phyloP scores from a whole-genome alignment of 371 early-diverging fungal genomes.

The Rhizomucor miehei region DNA sequence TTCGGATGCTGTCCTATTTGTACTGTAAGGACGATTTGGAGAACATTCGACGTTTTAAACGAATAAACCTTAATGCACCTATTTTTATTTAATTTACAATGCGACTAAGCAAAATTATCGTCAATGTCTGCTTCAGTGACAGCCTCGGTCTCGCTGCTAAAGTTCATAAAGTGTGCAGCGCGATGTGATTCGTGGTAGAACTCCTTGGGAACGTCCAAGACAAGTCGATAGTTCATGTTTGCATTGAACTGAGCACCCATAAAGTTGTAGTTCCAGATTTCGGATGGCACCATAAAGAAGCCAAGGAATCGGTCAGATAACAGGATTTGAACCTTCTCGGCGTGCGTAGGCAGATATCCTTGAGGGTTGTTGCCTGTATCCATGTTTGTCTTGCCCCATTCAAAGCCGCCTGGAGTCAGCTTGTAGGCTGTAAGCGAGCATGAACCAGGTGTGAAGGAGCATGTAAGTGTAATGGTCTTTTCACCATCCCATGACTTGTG shows the following conservation, averaged over 20 bases:
- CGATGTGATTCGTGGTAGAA: conserved; percentile 97
- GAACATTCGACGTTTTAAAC: no score
- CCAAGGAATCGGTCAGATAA: conserved; percentile 94
- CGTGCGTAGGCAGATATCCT: conserved; percentile 86
- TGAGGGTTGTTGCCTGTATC: conserved; percentile 78
- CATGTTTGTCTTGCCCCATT: conserved; percentile 89
- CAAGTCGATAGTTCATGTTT: conserved; percentile 88
- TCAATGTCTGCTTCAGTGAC: conserved; percentile 68
- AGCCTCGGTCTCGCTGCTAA: conserved; percentile 79
- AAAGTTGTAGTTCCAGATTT: conserved; percentile 92
- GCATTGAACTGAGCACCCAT: conserved; percentile 91
- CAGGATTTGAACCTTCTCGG: conserved; percentile 94
- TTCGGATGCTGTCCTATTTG: no score
- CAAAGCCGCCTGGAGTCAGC: conserved; percentile 91
- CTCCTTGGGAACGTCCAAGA: conserved; percentile 91
- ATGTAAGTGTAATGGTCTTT: conserved; percentile 85
- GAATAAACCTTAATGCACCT: no score
- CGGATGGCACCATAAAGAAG: conserved; percentile 96
- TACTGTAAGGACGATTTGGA: no score
- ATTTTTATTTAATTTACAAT: no score
- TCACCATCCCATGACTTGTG: conserved; percentile 96
- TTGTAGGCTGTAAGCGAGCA: conserved; percentile 95
- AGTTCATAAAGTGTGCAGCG: conserved; percentile 94
- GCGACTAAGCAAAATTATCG: conserved; percentile 63
- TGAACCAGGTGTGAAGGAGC: conserved; percentile 97